These are phyloP conservation scores for Penicillium sumatraense DNA, from an alignment of 2,329 filamentous ascomycete species.

Conservation along the genomic window DNA sequence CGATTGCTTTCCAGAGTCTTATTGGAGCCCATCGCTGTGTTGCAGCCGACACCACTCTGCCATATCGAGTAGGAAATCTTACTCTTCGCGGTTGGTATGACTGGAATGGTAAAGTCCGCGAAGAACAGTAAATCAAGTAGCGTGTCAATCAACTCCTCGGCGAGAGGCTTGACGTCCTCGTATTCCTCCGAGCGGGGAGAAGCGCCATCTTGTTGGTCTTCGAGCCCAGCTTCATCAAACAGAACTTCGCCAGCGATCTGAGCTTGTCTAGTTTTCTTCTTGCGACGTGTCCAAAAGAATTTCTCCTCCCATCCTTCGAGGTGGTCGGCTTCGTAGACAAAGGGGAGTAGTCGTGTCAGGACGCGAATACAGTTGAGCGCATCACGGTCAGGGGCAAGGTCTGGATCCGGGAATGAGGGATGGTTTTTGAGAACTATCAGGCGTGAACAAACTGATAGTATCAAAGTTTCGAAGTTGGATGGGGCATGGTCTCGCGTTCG, in stretches of 20 bases:
- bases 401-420: slow-evolving; percentile 84
- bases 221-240: slow-evolving; percentile 74
- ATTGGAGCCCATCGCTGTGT: slow-evolving; percentile 82
- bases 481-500: slow-evolving; percentile 83
- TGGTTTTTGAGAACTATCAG: slow-evolving; percentile 83
- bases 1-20: slow-evolving; percentile 93
- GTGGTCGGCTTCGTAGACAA: slow-evolving; percentile 85
- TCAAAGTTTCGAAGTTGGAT: slow-evolving; percentile 86
- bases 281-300: slow-evolving; percentile 86
- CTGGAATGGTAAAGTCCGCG: slow-evolving; percentile 83
- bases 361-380: slow-evolving; percentile 95
- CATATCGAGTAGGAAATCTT: slow-evolving; percentile 94
- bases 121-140: slow-evolving; percentile 90
- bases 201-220: slow-evolving; percentile 55
- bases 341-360: slow-evolving; percentile 86
- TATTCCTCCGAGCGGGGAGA: slow-evolving; percentile 63
- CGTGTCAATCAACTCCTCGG: slow-evolving; percentile 90
- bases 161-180: slow-evolving; percentile 83
- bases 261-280: slow-evolving; percentile 71
- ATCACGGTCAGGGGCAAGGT: slow-evolving; percentile 80
- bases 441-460: slow-evolving; percentile 81
- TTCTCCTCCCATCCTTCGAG: slow-evolving; percentile 84
- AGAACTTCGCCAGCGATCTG: slow-evolving; percentile 74
- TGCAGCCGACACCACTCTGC: slow-evolving; percentile 97
- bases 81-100: slow-evolving; percentile 68